Base-by-base conservation (phyloP, 257 asterid genomes). In the Fraxinus anomala region DNA sequence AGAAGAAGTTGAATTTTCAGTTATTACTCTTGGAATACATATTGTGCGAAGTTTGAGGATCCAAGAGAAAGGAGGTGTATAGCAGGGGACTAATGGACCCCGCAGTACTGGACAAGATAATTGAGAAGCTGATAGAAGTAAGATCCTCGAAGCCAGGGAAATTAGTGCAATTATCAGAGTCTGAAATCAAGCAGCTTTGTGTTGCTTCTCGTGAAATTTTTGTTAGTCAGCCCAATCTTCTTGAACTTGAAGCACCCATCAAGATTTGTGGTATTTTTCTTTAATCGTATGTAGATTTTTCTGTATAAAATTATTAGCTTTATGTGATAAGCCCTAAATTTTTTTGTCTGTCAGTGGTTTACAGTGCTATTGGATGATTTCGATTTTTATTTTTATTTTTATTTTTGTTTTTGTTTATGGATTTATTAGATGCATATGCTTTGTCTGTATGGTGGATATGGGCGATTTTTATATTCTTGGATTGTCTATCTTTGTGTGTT, bases 141-240 rank as follows among this genome's bases (percentile, higher is more conserved):
- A 90, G 98, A 87, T 93, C 97, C 69, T 88, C 97, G 1, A 93
- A 93, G 84, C 98, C 96, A 0, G 98, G 97, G 72, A 93, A 93
- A 84, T 68, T 89, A 44, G 98, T 93, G 73, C 98, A 91, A 88
- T 94, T 93, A 4, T 36, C 97, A 2, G 97, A 93, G 83, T 83
- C 98, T 4, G 97, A 93, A 87, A 93, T 93, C 86, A 93, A 91
- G 88, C 97, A 91, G 89, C 94, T 93, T 0, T 91, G 96, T 83
- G 89, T 73, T 80, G 92, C 89, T 14, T 89, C 97, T 74, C 94
- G 94, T 59, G 96, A 93, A 72, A 90, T 93, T 82, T 93, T 93
- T 82, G 82, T 83, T 56, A 82, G 63, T 70, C 98, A 93, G 88
- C 98, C 96, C 31, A 91, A 91, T 93, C 96, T 93, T 75, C 97